Base-by-base conservation (phyloP, 192 early-diverging fungal genomes). In the Backusella morwellensis region DNA sequence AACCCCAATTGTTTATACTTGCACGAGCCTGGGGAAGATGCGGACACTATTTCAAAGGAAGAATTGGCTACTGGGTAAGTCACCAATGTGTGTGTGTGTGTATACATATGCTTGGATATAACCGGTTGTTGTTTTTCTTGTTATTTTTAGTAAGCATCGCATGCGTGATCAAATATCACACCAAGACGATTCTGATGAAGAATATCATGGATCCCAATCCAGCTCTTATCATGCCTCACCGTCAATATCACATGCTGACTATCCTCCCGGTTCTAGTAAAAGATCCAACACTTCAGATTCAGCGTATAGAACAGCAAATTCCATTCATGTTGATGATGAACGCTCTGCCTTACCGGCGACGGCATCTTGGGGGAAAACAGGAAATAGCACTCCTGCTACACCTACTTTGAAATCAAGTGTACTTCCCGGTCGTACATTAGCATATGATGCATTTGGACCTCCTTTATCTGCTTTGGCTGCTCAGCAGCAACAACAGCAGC, bases 1-100 rank as follows among this genome's bases (percentile, higher is more conserved):
- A 98, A 97, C 80, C 92, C 94, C 7, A 90, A 87, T 21, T 99
- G 98, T 80, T 93, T 97, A 88, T 98, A 96, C 82, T 80, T 99
- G 71, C 98, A 99, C 83, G 95, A 97, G 81, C 92, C 91, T 34
- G 95, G 95, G 11, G 93, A 97, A 72, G 96, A 97, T 73, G 96
- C 95, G 0, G 97, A 97, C 67, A 95, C 93, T 40, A 96, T 92
- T 75, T 93, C 94, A 5, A 96, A 96, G 74, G 97, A 98, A 73
- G 96, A 97, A 75, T 79, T 97, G 26, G 92, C 92, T 7, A 86
- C 88, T 17, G 92, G 88, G 90, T 88, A 88, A 12, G 56, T 63
- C 2, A 63, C 72, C 35, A 35, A 38, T 19, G 35, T 69, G 2
- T 23, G 11, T 17, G 6, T 21, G 34, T 40, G 7, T 66, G 3